Conservation (phyloP, 495 filamentous ascomycete genomes). For the Viridothelium virens region DNA sequence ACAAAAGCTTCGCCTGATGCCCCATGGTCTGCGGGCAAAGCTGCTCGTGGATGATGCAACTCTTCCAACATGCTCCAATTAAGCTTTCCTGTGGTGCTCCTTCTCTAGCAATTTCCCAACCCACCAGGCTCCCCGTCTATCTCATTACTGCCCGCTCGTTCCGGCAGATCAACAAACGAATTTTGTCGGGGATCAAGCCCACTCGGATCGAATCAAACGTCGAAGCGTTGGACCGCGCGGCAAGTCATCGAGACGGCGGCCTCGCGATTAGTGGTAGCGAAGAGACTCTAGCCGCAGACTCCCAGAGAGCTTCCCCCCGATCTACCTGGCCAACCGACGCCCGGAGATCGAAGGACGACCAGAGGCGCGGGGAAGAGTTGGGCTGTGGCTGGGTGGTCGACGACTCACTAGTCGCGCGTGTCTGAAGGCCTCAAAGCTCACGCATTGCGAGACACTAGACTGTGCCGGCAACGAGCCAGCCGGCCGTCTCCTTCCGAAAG, state of each 20-base stretch:
- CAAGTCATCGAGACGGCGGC: not conserved
- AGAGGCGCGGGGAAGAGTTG: not conserved
- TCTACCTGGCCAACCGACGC: not conserved
- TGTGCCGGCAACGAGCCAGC: not conserved
- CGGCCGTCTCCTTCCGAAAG: not conserved
- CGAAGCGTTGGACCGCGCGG: not conserved
- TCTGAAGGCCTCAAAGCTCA: not conserved
- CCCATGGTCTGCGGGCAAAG: not conserved
- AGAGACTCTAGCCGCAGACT: not conserved
- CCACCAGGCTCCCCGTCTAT: not conserved
- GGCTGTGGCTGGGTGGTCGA: not conserved
- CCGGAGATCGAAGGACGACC: not conserved
- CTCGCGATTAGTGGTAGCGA: conserved; percentile 6
- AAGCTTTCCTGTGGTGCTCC: not conserved
- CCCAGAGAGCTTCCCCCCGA: not conserved
- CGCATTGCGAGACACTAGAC: not conserved
- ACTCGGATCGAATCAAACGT: not conserved
- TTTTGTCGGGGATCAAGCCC: not conserved
- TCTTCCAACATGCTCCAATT: not conserved
- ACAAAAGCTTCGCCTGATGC: not conserved
- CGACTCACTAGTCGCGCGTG: conserved; percentile 1
- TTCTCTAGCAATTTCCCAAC: not conserved
- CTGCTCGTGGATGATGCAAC: not conserved
- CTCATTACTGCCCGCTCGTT: not conserved
- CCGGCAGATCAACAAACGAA: conserved; percentile 8